phyloP scores from a whole-genome alignment of 306 rosid genomes.

The Mucuna pruriens region DNA sequence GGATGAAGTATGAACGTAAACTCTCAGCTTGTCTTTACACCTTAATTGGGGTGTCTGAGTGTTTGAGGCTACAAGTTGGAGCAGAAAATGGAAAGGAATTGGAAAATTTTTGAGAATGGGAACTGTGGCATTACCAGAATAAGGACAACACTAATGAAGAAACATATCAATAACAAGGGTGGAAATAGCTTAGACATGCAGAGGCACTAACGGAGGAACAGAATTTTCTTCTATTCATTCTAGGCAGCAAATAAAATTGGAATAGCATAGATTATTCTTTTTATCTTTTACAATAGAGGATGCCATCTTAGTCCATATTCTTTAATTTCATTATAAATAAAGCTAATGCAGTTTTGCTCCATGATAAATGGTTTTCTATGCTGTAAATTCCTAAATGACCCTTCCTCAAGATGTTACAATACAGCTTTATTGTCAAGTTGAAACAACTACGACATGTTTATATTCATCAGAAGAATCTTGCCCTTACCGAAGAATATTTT shows the following conservation, averaged over 20 bases:
- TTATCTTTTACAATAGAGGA: neutral
- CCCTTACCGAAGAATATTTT: too few relatives aligned
- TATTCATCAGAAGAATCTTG: too few relatives aligned
- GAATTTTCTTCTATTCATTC: constrained; percentile 13
- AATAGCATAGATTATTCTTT: constrained; percentile 31
- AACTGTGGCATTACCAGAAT: neutral
- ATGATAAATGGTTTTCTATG: constrained; percentile 5
- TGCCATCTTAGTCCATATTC: constrained; percentile 15
- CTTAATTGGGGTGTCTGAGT: constrained; percentile 51
- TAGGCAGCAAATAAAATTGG: constrained; percentile 17
- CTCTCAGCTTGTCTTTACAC: constrained; percentile 55
- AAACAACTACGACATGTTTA: too few relatives aligned
- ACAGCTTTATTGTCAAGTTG: too few relatives aligned
- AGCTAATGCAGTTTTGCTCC: constrained; percentile 25
- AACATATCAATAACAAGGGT: neutral
- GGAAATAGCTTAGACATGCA: neutral
- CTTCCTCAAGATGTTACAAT: too few relatives aligned
- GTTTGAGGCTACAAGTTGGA: constrained; percentile 52
- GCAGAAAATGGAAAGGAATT: constrained; percentile 36
- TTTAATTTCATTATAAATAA: constrained; percentile 29
- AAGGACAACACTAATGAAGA: neutral
- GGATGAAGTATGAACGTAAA: constrained; percentile 50
- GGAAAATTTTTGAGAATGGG: neutral
- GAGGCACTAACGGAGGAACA: constrained; percentile 9
- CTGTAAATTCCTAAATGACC: neutral